A percentile compares a stretch with the other conserved stretches of the same genome.
Evolutionary conservation across 164 flowering plant species (phyloP).

Genomic region (Paratinospora sagittata): DNA sequence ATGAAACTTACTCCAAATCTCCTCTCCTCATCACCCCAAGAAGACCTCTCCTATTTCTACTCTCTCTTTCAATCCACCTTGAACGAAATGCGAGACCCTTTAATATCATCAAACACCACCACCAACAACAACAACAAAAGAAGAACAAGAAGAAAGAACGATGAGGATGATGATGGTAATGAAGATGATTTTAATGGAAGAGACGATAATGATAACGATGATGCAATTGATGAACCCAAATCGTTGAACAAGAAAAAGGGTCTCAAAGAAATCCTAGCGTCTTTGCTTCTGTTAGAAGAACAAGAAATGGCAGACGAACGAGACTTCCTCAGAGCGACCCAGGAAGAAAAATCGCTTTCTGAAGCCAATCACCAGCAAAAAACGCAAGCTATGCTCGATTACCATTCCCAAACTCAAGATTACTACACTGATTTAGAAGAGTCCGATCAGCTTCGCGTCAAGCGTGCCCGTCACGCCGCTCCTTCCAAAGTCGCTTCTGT

Average conservation of each 20-base stretch:
- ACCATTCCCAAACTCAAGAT: constrained; percentile 23
- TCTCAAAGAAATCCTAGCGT: constrained; percentile 37
- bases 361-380: constrained; percentile 33
- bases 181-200: neutral
- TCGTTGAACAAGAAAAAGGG: constrained; percentile 11
- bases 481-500: constrained; percentile 6
- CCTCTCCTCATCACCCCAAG: constrained; percentile 20
- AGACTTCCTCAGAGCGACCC: constrained; percentile 10
- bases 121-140: neutral
- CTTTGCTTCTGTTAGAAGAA: constrained; percentile 42
- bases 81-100: constrained; percentile 3
- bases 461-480: constrained; percentile 28
- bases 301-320: constrained; percentile 36
- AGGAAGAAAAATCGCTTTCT: constrained; percentile 22
- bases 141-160: constrained; percentile 19
- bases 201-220: neutral
- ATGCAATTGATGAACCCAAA: neutral
- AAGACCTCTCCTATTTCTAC: constrained; percentile 26
- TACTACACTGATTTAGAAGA: constrained; percentile 23
- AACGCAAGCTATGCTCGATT: constrained; percentile 34
- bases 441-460: constrained; percentile 21
- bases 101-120: too few relatives aligned
- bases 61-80: constrained; percentile 22
- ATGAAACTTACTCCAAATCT: constrained; percentile 36
- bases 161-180: neutral